A percentile compares a stretch with the other conserved stretches of the same genome.
These are phyloP conservation scores for Hypomyces perniciosus DNA, from an alignment of 2,329 filamentous ascomycete genomes.

Conservation along the genomic window DNA sequence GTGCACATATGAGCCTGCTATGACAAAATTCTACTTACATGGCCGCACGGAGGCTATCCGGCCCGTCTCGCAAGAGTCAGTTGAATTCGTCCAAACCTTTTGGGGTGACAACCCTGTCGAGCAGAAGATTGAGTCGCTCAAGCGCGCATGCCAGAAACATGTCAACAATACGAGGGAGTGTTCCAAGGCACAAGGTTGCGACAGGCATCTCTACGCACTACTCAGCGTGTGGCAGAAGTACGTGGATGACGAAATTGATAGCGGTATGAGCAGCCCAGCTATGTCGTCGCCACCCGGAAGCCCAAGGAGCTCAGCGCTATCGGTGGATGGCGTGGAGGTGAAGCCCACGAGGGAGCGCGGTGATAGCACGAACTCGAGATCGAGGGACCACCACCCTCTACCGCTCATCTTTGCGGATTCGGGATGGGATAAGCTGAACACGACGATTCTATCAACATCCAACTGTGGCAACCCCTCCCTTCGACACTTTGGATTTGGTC, in stretches of 20 bases:
- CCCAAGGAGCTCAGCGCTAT: conserved; percentile 33
- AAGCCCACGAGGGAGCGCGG: conserved; percentile 41
- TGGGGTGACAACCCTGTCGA: conserved; percentile 85
- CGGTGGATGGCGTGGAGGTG: conserved; percentile 26
- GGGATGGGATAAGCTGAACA: conserved; percentile 95
- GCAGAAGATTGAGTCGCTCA: conserved; percentile 79
- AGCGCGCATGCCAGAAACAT: conserved; percentile 78
- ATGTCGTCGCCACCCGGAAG: conserved; percentile 40
- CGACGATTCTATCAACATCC: conserved; percentile 89
- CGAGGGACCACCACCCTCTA: conserved; percentile 45
- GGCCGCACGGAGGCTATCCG: conserved; percentile 92
- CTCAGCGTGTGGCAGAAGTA: conserved; percentile 92
- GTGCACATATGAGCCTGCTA: conserved; percentile 94
- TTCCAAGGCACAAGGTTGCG: conserved; percentile 83
- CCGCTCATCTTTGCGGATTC: conserved; percentile 79
- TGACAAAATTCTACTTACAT: conserved; percentile 93
- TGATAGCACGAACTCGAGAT: conserved; percentile 49
- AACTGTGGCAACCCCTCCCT: conserved; percentile 97
- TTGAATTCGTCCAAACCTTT: conserved; percentile 88
- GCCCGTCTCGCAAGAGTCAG: conserved; percentile 72
- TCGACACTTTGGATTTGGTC: conserved; percentile 93
- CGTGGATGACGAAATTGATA: conserved; percentile 60
- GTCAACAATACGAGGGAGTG: conserved; percentile 74
- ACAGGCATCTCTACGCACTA: conserved; percentile 87
- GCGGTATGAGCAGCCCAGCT: conserved; percentile 48